A percentile compares a stretch with the other conserved stretches of the same genome.
Evolutionary conservation across 257 asterid species (phyloP).

Genomic region (Parsonsia alboflavescens): DNA sequence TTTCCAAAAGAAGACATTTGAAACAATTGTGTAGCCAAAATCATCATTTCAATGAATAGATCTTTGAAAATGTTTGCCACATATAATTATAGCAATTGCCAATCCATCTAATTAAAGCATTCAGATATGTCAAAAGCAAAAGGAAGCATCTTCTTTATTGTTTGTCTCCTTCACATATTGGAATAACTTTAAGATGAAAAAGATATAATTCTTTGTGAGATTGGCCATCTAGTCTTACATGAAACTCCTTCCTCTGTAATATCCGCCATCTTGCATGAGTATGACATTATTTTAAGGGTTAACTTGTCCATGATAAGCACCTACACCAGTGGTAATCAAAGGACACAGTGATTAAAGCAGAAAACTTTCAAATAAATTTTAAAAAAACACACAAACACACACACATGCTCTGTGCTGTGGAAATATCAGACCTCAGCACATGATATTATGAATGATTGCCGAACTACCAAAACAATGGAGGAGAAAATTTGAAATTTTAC

Average conservation of each 20-base stretch:
- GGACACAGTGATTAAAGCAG: slow-evolving; percentile 13
- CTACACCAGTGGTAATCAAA: slow-evolving; percentile 41
- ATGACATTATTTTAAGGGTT: slow-evolving; percentile 91
- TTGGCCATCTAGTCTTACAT: slow-evolving; percentile 83
- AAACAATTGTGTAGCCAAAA: neutral
- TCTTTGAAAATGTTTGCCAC: neutral
- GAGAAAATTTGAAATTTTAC: neutral
- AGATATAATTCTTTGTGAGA: slow-evolving; percentile 30
- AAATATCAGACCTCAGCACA: neutral
- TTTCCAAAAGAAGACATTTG: neutral
- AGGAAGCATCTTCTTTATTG: neutral
- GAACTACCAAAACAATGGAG: neutral
- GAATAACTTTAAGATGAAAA: slow-evolving; percentile 17
- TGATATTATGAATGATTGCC: neutral
- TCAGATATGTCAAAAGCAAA: neutral
- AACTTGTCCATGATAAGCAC: slow-evolving; percentile 97
- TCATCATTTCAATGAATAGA: neutral
- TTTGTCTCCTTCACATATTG: neutral
- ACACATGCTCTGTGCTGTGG: neutral
- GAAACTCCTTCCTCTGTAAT: slow-evolving; percentile 99
- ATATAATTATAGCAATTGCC: neutral
- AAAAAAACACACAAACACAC: neutral
- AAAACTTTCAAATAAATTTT: neutral
- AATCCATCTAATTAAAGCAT: neutral
- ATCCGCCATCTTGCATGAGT: slow-evolving; percentile 97